phyloP scores from a whole-genome alignment of 768 basidiomycete species.

The Suillus variegatus region DNA sequence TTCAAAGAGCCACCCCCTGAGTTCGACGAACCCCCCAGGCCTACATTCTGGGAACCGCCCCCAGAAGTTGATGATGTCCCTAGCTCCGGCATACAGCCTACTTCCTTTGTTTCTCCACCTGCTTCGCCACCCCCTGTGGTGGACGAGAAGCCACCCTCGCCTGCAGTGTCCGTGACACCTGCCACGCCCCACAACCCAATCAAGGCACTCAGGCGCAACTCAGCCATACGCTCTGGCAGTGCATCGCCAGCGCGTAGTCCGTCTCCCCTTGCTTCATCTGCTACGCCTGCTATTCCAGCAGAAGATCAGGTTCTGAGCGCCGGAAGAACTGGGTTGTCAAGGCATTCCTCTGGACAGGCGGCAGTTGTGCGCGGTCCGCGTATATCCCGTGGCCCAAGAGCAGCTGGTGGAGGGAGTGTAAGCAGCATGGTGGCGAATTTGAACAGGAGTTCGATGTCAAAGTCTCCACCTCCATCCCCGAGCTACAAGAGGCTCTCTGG shows the following conservation, averaged over 20 bases:
- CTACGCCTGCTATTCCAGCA: slow-evolving; percentile 28
- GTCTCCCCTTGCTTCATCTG: slow-evolving; percentile 38
- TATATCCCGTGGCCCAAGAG: slow-evolving; percentile 48
- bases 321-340: slow-evolving; percentile 39
- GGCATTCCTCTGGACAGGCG: slow-evolving; percentile 46
- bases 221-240: slow-evolving; percentile 35
- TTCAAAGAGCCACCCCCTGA: slow-evolving; percentile 67
- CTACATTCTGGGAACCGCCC: slow-evolving; percentile 63
- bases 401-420: slow-evolving; percentile 44
- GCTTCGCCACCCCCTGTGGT: slow-evolving; percentile 24
- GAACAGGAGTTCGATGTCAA: slow-evolving; percentile 47
- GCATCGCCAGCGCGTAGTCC: slow-evolving; percentile 45
- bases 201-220: slow-evolving; percentile 36
- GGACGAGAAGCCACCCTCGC: slow-evolving; percentile 30
- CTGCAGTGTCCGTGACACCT: slow-evolving; percentile 41
- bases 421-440: slow-evolving; percentile 58
- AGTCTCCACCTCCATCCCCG: slow-evolving; percentile 40
- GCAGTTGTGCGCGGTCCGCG: slow-evolving; percentile 48
- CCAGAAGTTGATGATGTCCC: slow-evolving; percentile 53
- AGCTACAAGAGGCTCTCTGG: slow-evolving; percentile 50
- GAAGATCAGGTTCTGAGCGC: slow-evolving; percentile 37
- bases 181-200: slow-evolving; percentile 57
- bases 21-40: slow-evolving; percentile 37
- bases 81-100: slow-evolving; percentile 14
- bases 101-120: slow-evolving; percentile 22